These are phyloP conservation scores for Boletus tomentosulus DNA, from an alignment of 768 basidiomycete species.

Conservation along the genomic window DNA sequence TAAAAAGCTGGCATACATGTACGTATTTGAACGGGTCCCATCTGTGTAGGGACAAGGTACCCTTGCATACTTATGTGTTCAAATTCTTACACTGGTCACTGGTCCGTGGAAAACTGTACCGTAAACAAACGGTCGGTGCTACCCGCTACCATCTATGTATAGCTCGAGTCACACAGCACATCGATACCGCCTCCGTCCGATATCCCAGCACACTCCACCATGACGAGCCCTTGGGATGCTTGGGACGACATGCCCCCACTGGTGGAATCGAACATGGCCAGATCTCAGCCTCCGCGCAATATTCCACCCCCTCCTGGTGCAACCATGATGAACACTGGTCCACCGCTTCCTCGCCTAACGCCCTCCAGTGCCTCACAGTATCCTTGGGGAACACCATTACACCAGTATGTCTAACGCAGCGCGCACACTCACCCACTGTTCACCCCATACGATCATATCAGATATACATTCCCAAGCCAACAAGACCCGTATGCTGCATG, in stretches of 20 bases:
- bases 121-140: too few relatives aligned
- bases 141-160: conserved; percentile 1
- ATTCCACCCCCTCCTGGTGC: conserved; percentile 28
- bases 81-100: too few relatives aligned
- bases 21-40: conserved; percentile 67
- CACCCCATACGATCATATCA: conserved; percentile 3
- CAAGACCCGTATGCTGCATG: conserved; percentile 15
- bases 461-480: conserved; percentile 7
- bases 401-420: conserved; percentile 9
- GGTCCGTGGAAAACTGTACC: too few relatives aligned
- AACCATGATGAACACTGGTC: conserved; percentile 7
- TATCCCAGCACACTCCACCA: conserved; percentile 8
- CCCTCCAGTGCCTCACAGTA: conserved; percentile 4
- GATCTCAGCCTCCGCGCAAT: background rate
- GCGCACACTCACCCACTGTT: background rate
- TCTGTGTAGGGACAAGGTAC: background rate
- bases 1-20: conserved; percentile 88
- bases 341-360: conserved; percentile 10
- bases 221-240: conserved; percentile 7
- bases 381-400: conserved; percentile 15
- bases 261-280: conserved; percentile 16
- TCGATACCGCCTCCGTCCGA: conserved; percentile 18
- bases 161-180: conserved; percentile 17
- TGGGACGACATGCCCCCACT: conserved; percentile 27
- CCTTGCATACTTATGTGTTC: background rate